These are phyloP conservation scores for Taiozyma sp. DNA, from an alignment of 1,139 yeast genomes.

Conservation along the genomic window DNA sequence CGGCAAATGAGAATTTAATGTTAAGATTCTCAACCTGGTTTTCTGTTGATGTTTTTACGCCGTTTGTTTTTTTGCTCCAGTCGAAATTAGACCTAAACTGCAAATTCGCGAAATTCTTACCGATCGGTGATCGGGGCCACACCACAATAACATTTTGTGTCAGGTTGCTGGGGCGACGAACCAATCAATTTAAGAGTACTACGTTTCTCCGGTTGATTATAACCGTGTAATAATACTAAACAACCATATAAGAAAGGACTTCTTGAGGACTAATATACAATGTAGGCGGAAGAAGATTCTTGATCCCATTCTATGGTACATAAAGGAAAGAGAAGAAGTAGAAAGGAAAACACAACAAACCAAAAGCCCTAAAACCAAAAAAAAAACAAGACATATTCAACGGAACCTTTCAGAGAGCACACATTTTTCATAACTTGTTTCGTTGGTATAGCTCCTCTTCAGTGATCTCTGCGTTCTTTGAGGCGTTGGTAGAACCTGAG, in stretches of 20 bases:
- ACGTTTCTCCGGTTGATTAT: no score
- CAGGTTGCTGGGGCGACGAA: no score
- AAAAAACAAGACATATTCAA: neutral
- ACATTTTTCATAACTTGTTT: neutral
- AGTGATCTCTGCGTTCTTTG: neutral
- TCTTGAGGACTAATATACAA: neutral
- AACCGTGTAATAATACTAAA: no score
- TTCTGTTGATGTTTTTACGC: no score
- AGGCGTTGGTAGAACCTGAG: neutral
- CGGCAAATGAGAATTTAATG: neutral
- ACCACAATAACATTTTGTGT: no score
- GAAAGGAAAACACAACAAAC: neutral
- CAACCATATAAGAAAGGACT: neutral
- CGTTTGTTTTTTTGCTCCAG: no score
- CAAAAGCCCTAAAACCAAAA: neutral
- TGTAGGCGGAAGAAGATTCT: neutral
- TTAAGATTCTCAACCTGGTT: no score
- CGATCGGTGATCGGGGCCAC: no score
- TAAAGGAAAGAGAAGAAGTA: neutral
- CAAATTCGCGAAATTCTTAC: no score
- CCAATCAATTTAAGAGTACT: no score
- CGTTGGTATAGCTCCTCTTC: neutral
- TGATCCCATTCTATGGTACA: neutral
- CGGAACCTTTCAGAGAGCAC: neutral
- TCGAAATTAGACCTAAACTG: no score